phyloP scores from a whole-genome alignment of 2,329 filamentous ascomycete genomes.

The Xylaria sp. region DNA sequence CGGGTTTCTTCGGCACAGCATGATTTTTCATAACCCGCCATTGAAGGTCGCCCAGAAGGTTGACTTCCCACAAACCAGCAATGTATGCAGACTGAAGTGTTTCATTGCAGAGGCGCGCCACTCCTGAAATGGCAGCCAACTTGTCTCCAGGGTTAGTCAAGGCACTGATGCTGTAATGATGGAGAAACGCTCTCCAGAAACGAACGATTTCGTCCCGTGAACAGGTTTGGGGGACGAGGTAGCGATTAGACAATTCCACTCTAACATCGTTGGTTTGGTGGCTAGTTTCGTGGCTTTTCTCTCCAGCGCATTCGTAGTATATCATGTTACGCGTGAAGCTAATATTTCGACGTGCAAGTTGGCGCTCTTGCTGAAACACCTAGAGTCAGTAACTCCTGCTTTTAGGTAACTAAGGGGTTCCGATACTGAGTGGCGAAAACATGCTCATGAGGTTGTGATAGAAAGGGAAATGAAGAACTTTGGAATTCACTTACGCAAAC shows the following conservation, averaged over 20 bases:
- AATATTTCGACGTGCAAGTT: constrained; percentile 2
- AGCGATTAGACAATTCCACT: too few species aligned
- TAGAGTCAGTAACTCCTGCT: too few species aligned
- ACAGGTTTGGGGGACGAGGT: background rate
- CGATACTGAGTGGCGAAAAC: too few species aligned
- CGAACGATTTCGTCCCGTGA: background rate
- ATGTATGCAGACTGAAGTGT: constrained; percentile 1
- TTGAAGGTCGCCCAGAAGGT: background rate
- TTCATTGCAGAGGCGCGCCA: background rate
- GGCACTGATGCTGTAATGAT: background rate
- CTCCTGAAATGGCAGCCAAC: constrained; percentile 1
- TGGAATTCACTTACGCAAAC: too few species aligned
- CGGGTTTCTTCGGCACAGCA: background rate
- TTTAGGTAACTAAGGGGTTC: too few species aligned
- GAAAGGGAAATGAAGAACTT: too few species aligned
- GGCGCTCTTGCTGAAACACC: constrained; percentile 10
- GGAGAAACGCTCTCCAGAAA: background rate
- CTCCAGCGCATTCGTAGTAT: constrained; percentile 6
- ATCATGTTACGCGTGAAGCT: constrained; percentile 2
- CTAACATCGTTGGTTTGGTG: too few species aligned
- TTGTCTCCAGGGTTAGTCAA: background rate
- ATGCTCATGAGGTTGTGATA: too few species aligned
- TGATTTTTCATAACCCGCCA: background rate
- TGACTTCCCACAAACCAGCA: constrained; percentile 3
- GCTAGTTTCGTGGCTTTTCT: background rate